These are phyloP conservation scores for Pseudogymnoascus sp. DNA, from an alignment of 2,329 filamentous ascomycete species.

Conservation along the genomic window DNA sequence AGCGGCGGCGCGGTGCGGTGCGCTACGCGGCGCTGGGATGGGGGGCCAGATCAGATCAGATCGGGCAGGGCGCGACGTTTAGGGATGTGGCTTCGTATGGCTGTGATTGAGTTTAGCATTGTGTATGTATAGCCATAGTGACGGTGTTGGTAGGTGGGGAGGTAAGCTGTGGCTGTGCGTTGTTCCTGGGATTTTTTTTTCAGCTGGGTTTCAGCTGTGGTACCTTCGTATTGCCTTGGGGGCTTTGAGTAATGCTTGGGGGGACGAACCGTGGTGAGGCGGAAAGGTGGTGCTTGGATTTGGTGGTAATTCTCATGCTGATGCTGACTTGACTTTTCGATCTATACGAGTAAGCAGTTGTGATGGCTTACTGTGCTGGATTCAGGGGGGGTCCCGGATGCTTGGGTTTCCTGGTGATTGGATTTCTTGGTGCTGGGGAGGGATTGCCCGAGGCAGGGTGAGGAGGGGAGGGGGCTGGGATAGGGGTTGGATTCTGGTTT, in stretches of 20 bases:
- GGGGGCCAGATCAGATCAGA: not conserved
- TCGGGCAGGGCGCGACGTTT: not conserved
- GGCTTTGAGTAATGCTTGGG: not conserved
- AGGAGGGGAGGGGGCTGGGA: not conserved
- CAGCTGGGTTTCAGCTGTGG: not conserved
- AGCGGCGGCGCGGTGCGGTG: not conserved
- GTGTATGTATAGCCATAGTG: not conserved
- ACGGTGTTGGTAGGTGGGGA: not conserved
- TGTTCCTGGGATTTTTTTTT: not conserved
- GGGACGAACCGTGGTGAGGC: not conserved
- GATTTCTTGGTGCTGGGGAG: not conserved
- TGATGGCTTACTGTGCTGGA: not conserved
- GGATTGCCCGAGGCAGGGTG: not conserved
- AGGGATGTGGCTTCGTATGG: not conserved
- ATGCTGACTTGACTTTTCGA: not conserved
- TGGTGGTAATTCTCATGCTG: not conserved
- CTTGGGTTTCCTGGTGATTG: not conserved
- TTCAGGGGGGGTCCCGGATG: not conserved
- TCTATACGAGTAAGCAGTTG: not conserved
- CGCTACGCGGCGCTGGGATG: not conserved
- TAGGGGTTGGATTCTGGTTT: not conserved
- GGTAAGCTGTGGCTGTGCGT: constrained; percentile 1
- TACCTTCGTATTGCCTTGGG: not conserved
- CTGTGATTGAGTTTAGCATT: not conserved
- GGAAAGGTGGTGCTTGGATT: not conserved